Evolutionary conservation across 1,139 yeast genomes (phyloP).

Genomic region (Casaregolazyma suthepensis): DNA sequence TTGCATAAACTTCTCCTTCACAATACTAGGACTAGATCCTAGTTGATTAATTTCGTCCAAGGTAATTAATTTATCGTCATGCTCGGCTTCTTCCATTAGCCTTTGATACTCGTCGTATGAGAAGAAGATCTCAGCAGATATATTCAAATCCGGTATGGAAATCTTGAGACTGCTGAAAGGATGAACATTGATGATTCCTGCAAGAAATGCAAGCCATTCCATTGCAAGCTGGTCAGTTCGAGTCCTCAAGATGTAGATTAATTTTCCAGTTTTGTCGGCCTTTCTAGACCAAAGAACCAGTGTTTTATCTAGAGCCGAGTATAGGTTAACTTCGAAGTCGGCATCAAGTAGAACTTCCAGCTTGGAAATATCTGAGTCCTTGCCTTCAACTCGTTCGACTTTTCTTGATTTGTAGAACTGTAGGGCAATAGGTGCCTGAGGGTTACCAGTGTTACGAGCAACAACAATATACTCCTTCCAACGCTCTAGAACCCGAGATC

Average conservation of each 20-base stretch:
- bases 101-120: conserved; percentile 25
- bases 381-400: conserved; percentile 32
- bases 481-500: conserved; percentile 54
- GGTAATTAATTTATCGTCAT: conserved; percentile 9
- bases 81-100: conserved; percentile 1
- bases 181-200: conserved; percentile 36
- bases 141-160: conserved; percentile 47
- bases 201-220: conserved; percentile 60
- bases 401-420: conserved; percentile 54
- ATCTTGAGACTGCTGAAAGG: conserved; percentile 32
- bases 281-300: conserved; percentile 44
- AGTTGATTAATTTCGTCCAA: conserved; percentile 11
- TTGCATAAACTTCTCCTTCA: conserved; percentile 24
- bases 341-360: conserved; percentile 22
- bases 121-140: conserved; percentile 41
- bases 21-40: conserved; percentile 20
- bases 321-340: conserved; percentile 43
- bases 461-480: conserved; percentile 75
- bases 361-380: conserved; percentile 28
- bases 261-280: conserved; percentile 21
- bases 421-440: conserved; percentile 45
- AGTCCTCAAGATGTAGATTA: conserved; percentile 50
- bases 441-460: conserved; percentile 50
- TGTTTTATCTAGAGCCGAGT: conserved; percentile 64
- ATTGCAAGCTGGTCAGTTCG: conserved; percentile 44